Percentiles rank a stretch among this genome's conserved stretches.
Evolutionary conservation across 371 early-diverging fungal species (phyloP).

Genomic region (Circinella minor): DNA sequence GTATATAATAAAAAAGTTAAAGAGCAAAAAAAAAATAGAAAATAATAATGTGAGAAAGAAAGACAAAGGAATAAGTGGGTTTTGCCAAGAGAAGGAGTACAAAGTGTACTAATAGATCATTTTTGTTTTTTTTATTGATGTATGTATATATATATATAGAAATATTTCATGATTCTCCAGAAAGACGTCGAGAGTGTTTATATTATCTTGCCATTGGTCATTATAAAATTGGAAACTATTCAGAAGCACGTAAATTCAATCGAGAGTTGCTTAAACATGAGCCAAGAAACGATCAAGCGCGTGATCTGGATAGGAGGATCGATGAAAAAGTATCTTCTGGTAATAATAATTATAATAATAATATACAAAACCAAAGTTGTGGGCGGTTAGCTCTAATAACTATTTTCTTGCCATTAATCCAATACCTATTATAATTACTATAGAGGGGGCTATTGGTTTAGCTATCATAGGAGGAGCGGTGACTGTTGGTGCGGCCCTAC

Average conservation of each 20-base stretch:
- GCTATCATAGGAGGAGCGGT: slow-evolving; percentile 86
- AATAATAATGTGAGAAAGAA: background rate
- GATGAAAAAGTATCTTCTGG: slow-evolving; percentile 84
- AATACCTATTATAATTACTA: background rate
- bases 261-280: slow-evolving; percentile 83
- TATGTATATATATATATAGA: slow-evolving; percentile 54
- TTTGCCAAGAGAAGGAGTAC: no score
- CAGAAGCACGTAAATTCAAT: slow-evolving; percentile 79
- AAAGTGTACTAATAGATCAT: no score
- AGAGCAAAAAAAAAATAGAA: background rate
- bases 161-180: slow-evolving; percentile 82
- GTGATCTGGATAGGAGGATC: slow-evolving; percentile 74
- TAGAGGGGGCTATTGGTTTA: slow-evolving; percentile 90
- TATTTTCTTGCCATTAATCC: background rate
- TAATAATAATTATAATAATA: slow-evolving; percentile 26
- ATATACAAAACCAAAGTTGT: no score
- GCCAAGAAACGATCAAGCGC: slow-evolving; percentile 86
- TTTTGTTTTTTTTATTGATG: background rate
- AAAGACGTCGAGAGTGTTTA: slow-evolving; percentile 91
- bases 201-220: slow-evolving; percentile 93
- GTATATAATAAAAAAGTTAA: slow-evolving; percentile 32
- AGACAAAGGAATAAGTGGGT: background rate
- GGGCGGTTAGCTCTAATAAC: background rate
- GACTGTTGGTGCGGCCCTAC: slow-evolving; percentile 62
- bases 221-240: slow-evolving; percentile 87